Conservation (phyloP, 495 filamentous ascomycete species). For the Penicilliopsis zonata region DNA sequence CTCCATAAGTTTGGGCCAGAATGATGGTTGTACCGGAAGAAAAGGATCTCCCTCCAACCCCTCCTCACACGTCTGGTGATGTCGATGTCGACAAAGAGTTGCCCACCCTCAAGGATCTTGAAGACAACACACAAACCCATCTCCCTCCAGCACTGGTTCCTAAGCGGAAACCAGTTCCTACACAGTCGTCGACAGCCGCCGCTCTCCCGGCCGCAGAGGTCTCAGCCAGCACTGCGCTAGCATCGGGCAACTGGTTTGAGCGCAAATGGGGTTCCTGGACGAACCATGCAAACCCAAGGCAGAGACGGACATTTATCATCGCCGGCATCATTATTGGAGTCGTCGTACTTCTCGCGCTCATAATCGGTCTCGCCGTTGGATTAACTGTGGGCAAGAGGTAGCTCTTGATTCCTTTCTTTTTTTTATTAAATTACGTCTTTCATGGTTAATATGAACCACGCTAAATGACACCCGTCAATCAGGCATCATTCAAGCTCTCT, state of each 20-base stretch:
- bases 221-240: neutral
- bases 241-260: constrained; percentile 1
- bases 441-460: constrained; percentile 4
- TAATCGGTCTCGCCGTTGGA: constrained; percentile 44
- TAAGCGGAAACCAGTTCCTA: constrained; percentile 17
- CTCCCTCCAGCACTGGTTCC: constrained; percentile 1
- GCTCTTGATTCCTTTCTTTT: constrained; percentile 2
- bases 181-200: neutral
- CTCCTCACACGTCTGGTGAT: too few species aligned
- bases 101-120: neutral
- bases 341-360: constrained; percentile 32
- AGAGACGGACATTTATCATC: constrained; percentile 14
- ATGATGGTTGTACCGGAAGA: too few species aligned
- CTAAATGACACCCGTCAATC: constrained; percentile 1
- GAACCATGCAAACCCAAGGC: constrained; percentile 3
- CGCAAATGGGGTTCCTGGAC: neutral
- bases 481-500: constrained; percentile 35
- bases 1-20: too few species aligned
- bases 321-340: constrained; percentile 15
- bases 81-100: neutral
- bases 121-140: neutral
- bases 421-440: constrained; percentile 1
- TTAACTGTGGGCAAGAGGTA: constrained; percentile 18
- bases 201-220: neutral
- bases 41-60: too few species aligned